phyloP scores from a whole-genome alignment of 1,284 basidiomycete species.

The Schizopora paradoxa region DNA sequence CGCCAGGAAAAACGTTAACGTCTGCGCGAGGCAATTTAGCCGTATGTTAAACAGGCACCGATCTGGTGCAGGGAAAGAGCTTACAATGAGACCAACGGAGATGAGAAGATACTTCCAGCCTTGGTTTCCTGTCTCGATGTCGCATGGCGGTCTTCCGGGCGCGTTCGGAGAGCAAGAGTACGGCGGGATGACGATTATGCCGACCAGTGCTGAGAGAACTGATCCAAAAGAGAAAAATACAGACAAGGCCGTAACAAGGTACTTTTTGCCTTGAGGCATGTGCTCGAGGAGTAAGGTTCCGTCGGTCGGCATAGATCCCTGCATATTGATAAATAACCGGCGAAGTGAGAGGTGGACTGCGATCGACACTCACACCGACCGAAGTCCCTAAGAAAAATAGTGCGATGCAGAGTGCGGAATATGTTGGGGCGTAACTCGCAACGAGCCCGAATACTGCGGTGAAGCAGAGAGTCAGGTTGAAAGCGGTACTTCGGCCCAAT shows the following conservation, averaged over 20 bases:
- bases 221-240: slow-evolving; percentile 94
- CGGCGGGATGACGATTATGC: slow-evolving; percentile 70
- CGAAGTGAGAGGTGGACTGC: neutral
- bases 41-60: neutral
- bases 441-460: slow-evolving; percentile 87
- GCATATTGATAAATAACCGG: neutral
- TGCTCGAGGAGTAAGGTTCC: slow-evolving; percentile 93
- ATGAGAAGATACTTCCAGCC: slow-evolving; percentile 87
- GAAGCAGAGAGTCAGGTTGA: slow-evolving; percentile 89
- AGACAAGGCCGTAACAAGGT: slow-evolving; percentile 91
- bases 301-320: slow-evolving; percentile 96
- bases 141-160: slow-evolving; percentile 39
- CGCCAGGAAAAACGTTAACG: slow-evolving; percentile 78
- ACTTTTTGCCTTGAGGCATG: slow-evolving; percentile 86
- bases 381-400: slow-evolving; percentile 90
- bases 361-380: slow-evolving; percentile 60
- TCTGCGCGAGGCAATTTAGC: slow-evolving; percentile 41
- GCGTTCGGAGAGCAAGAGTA: slow-evolving; percentile 56
- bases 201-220: slow-evolving; percentile 77
- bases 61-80: slow-evolving; percentile 26
- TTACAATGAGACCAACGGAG: slow-evolving; percentile 64
- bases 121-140: slow-evolving; percentile 62
- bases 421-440: slow-evolving; percentile 74
- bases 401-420: slow-evolving; percentile 65
- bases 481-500: slow-evolving; percentile 82